phyloP scores from a whole-genome alignment of 306 rosid species.

The Begonia fuchsioides region DNA sequence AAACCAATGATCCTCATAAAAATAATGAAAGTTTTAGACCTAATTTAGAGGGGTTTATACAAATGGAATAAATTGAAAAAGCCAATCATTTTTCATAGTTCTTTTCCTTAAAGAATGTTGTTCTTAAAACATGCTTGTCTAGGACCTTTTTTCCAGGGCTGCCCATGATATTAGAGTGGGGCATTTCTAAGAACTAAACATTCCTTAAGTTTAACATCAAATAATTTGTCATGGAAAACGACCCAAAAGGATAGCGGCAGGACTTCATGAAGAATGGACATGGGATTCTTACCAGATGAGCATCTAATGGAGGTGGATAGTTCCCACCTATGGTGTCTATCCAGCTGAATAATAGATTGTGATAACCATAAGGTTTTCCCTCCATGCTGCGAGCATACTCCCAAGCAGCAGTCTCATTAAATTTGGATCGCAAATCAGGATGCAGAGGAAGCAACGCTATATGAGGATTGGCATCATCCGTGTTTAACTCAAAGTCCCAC shows the following conservation, averaged over 20 bases:
- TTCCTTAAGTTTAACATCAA: too few relatives aligned
- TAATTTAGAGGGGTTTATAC: conserved; percentile 3
- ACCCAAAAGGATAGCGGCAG: background rate
- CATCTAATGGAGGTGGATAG: conserved; percentile 90
- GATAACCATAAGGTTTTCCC: conserved; percentile 77
- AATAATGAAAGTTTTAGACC: background rate
- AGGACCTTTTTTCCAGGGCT: too few relatives aligned
- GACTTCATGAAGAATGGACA: background rate
- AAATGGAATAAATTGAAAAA: background rate
- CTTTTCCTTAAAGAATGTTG: too few relatives aligned
- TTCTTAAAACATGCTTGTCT: too few relatives aligned
- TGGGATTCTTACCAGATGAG: conserved; percentile 47
- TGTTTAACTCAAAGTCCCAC: conserved; percentile 73
- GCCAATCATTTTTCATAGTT: background rate
- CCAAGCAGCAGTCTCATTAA: conserved; percentile 93
- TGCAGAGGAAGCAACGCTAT: conserved; percentile 85
- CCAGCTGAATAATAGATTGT: conserved; percentile 87
- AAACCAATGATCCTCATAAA: conserved; percentile 12
- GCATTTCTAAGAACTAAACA: too few relatives aligned
- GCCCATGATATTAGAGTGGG: too few relatives aligned
- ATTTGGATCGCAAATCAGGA: conserved; percentile 52
- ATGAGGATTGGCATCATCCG: conserved; percentile 84
- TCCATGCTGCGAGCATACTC: conserved; percentile 66
- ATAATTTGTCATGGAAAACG: too few relatives aligned
- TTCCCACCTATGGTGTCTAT: conserved; percentile 59